Conservation (phyloP, 768 basidiomycete species). For the Sutorius australiensis region DNA sequence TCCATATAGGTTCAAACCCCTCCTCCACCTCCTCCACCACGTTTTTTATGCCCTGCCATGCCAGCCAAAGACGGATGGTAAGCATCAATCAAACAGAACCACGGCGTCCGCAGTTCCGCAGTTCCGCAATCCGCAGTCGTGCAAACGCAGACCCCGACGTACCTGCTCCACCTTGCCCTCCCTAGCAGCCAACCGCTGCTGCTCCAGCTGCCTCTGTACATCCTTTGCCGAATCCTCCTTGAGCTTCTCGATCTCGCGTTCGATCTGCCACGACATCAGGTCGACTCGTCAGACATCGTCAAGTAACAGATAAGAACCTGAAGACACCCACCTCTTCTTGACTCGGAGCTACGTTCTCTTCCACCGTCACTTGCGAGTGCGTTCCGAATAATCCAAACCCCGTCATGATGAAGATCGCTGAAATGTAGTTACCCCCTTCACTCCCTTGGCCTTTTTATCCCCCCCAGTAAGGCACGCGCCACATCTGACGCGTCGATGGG, state of each 20-base stretch:
- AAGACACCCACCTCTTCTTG: slow-evolving; percentile 15
- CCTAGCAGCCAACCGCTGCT: slow-evolving; percentile 13
- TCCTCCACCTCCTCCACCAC: slow-evolving; percentile 4
- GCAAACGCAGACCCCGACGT: neutral
- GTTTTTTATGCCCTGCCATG: neutral
- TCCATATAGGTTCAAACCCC: neutral
- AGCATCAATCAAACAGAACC: neutral
- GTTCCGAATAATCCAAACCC: neutral
- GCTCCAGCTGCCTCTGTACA: slow-evolving; percentile 19
- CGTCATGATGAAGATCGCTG: slow-evolving; percentile 1
- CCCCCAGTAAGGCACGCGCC: neutral
- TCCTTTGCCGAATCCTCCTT: slow-evolving; percentile 20
- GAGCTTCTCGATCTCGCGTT: slow-evolving; percentile 20
- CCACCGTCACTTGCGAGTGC: neutral
- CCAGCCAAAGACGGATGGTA: neutral
- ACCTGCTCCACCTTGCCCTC: slow-evolving; percentile 10
- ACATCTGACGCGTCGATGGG: neutral
- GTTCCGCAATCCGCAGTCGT: neutral
- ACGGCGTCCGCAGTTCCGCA: too few species aligned
- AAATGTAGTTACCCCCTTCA: too few species aligned
- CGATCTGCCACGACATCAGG: slow-evolving; percentile 12
- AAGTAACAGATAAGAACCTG: neutral
- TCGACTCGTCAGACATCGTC: neutral
- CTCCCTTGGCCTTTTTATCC: slow-evolving; percentile 4
- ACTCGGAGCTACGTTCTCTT: neutral